Evolutionary conservation across 192 early-diverging fungal species (phyloP).

Genomic region (Coemansia reversa): DNA sequence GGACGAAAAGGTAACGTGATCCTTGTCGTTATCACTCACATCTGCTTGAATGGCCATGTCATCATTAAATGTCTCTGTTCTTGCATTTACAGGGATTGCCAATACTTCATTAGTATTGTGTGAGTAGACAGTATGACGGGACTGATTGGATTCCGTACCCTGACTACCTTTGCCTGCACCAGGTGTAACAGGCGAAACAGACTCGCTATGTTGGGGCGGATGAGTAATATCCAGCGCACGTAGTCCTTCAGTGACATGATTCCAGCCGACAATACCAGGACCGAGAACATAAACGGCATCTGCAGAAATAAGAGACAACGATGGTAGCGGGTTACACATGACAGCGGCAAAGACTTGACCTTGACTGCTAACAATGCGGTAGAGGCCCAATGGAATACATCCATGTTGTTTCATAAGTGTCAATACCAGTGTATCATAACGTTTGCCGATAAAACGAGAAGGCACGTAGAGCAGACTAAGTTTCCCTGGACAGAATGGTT

Average conservation of each 20-base stretch:
- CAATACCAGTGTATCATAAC: slow-evolving; percentile 43
- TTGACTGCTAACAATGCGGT: slow-evolving; percentile 35
- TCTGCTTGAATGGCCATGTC: slow-evolving; percentile 17
- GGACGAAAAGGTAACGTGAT: neutral
- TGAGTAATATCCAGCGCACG: neutral
- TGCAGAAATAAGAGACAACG: slow-evolving; percentile 11
- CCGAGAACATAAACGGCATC: slow-evolving; percentile 50
- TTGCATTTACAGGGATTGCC: neutral
- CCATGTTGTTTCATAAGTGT: slow-evolving; percentile 49
- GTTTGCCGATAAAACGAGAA: slow-evolving; percentile 24
- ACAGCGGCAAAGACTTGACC: slow-evolving; percentile 42
- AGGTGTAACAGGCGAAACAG: slow-evolving; percentile 7
- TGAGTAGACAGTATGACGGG: slow-evolving; percentile 47
- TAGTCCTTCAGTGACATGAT: slow-evolving; percentile 25
- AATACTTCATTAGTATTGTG: slow-evolving; percentile 26
- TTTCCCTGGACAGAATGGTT: slow-evolving; percentile 9
- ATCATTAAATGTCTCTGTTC: neutral
- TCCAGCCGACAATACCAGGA: slow-evolving; percentile 35
- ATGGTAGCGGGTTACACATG: slow-evolving; percentile 47
- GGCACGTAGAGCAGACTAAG: slow-evolving; percentile 38
- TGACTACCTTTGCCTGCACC: slow-evolving; percentile 1
- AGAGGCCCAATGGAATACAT: slow-evolving; percentile 43
- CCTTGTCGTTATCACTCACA: slow-evolving; percentile 19
- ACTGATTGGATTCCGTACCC: slow-evolving; percentile 21
- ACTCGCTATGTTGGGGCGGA: neutral